phyloP scores from a whole-genome alignment of 2,329 filamentous ascomycete genomes.

The Chrysosporium queenslandicum region DNA sequence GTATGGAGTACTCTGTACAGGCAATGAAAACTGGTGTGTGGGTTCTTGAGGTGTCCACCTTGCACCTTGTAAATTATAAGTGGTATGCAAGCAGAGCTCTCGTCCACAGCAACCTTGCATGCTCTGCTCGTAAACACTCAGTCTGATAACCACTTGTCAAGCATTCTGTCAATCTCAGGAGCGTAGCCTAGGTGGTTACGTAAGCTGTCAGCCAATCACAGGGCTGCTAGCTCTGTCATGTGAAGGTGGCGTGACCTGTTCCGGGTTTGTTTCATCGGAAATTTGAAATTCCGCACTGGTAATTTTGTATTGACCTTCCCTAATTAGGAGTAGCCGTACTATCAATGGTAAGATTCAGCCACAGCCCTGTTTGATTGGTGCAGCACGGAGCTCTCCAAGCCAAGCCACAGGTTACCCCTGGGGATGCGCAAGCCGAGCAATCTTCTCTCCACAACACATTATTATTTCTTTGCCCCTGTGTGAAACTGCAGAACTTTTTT shows the following conservation, averaged over 20 bases:
- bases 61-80: too few species aligned
- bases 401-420: slow-evolving; percentile 10
- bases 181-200: too few species aligned
- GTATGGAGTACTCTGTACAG: too few species aligned
- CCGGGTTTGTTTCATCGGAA: background rate
- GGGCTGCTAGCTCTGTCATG: background rate
- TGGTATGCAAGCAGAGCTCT: too few species aligned
- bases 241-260: background rate
- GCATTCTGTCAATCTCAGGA: too few species aligned
- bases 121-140: too few species aligned
- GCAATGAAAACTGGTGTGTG: too few species aligned
- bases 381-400: background rate
- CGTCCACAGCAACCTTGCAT: too few species aligned
- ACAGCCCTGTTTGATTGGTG: background rate
- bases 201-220: too few species aligned
- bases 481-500: background rate
- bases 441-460: background rate
- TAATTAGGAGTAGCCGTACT: background rate
- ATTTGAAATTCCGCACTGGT: slow-evolving; percentile 1
- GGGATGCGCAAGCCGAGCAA: background rate
- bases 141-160: too few species aligned
- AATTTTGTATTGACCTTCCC: background rate
- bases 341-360: background rate
- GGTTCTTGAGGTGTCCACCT: too few species aligned
- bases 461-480: background rate